Conservation (phyloP, 2,329 filamentous ascomycete species). For the Aspergillus melleus region DNA sequence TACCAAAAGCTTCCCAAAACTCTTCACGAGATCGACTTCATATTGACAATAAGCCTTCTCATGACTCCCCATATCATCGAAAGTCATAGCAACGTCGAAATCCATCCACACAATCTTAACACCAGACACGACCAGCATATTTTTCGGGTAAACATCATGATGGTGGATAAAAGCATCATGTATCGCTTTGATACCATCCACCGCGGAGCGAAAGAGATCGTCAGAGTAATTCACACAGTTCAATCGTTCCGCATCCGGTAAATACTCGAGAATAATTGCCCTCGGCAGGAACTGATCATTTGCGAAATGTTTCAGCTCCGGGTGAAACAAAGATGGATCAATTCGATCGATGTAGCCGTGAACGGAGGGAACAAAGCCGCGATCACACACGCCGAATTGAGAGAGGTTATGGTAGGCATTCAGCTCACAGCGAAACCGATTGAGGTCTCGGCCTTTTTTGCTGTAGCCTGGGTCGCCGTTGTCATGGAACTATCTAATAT, state of each 20-base stretch:
- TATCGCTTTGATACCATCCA: constrained; percentile 23
- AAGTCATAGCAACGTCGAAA: constrained; percentile 26
- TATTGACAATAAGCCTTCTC: constrained; percentile 11
- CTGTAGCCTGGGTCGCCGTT: constrained; percentile 19
- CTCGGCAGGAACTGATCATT: constrained; percentile 20
- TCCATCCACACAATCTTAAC: constrained; percentile 23
- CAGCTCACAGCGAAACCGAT: constrained; percentile 19
- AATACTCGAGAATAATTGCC: constrained; percentile 28
- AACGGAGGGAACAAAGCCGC: constrained; percentile 15
- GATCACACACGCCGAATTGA: constrained; percentile 13
- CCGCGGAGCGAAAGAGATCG: constrained; percentile 13
- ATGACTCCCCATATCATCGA: not conserved
- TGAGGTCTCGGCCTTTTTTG: constrained; percentile 18
- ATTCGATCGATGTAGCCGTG: constrained; percentile 8
- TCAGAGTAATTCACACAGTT: constrained; percentile 23
- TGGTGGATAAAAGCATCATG: constrained; percentile 24
- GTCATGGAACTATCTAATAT: constrained; percentile 13
- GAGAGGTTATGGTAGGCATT: constrained; percentile 21
- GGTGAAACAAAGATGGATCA: not conserved
- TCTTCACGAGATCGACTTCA: constrained; percentile 10
- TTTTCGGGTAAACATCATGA: constrained; percentile 25
- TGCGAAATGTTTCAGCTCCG: constrained; percentile 7
- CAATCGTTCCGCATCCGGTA: constrained; percentile 21
- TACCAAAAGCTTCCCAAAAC: constrained; percentile 14
- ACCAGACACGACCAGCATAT: constrained; percentile 25